Evolutionary conservation across 495 filamentous ascomycete species (phyloP).

Genomic region (Astrocystis sublimbata): DNA sequence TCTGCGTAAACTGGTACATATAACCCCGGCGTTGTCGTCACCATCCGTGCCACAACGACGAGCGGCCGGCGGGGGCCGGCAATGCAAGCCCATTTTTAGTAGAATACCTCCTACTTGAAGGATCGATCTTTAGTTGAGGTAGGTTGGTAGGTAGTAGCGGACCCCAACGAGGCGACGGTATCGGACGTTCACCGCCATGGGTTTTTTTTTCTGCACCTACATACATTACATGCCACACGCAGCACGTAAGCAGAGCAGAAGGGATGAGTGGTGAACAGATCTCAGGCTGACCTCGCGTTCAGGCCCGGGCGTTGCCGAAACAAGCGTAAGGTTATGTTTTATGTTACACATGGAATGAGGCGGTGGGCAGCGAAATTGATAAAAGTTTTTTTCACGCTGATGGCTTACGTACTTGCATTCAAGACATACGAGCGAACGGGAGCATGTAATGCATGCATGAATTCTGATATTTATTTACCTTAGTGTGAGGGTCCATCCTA

Average conservation of each 20-base stretch:
- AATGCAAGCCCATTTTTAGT: not conserved
- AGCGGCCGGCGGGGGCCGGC: not conserved
- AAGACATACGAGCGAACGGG: not conserved
- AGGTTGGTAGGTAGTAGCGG: too few species aligned
- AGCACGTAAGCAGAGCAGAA: not conserved
- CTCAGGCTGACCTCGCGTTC: slow-evolving; percentile 18
- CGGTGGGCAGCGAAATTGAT: slow-evolving; percentile 11
- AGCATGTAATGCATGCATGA: not conserved
- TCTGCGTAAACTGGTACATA: not conserved
- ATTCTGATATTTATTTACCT: not conserved
- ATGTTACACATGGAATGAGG: slow-evolving; percentile 13
- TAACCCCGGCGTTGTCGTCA: slow-evolving; percentile 1
- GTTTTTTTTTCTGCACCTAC: not conserved
- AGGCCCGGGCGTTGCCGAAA: slow-evolving; percentile 22
- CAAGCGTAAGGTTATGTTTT: not conserved
- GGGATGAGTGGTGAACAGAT: not conserved
- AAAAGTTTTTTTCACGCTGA: not conserved
- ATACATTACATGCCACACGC: too few species aligned
- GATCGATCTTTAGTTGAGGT: not conserved
- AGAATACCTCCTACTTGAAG: not conserved
- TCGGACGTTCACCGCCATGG: not conserved
- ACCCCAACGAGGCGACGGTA: not conserved
- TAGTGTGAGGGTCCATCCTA: too few species aligned
- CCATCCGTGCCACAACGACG: not conserved
- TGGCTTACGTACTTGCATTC: slow-evolving; percentile 1